Percentiles rank a stretch among this genome's conserved stretches.
Conservation (phyloP, 257 asterid genomes). For the Lycium barbarum region DNA sequence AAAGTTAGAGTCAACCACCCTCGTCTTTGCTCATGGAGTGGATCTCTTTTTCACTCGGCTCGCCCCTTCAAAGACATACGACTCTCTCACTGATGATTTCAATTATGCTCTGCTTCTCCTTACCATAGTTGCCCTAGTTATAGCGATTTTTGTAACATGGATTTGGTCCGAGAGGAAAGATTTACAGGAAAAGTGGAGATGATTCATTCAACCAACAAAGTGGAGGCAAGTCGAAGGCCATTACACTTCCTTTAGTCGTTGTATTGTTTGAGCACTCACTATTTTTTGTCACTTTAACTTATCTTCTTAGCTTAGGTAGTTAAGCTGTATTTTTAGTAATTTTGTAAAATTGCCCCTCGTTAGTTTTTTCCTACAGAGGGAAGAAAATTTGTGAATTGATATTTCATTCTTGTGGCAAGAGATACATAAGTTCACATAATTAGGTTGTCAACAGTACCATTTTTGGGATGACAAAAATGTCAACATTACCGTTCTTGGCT, state of each 20-base stretch:
- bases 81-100: constrained; percentile 96
- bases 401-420: neutral
- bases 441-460: neutral
- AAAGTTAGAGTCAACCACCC: constrained; percentile 95
- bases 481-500: neutral
- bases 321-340: constrained; percentile 28
- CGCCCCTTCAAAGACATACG: constrained; percentile 94
- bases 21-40: constrained; percentile 83
- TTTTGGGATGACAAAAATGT: too few relatives aligned
- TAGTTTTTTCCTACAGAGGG: neutral
- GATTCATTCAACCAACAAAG: constrained; percentile 38
- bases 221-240: constrained; percentile 31
- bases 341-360: constrained; percentile 13
- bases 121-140: constrained; percentile 80
- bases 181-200: constrained; percentile 98
- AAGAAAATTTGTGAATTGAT: neutral
- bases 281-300: neutral
- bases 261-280: neutral
- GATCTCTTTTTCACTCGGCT: constrained; percentile 92
- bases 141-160: constrained; percentile 88
- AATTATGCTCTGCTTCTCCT: constrained; percentile 87
- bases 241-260: constrained; percentile 6
- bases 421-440: neutral
- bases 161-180: constrained; percentile 94
- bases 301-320: constrained; percentile 34